Evolutionary conservation across 495 filamentous ascomycete species (phyloP), one percentile per base, ranked within the genome.

Genomic region (Penicillium paradoxum): DNA sequence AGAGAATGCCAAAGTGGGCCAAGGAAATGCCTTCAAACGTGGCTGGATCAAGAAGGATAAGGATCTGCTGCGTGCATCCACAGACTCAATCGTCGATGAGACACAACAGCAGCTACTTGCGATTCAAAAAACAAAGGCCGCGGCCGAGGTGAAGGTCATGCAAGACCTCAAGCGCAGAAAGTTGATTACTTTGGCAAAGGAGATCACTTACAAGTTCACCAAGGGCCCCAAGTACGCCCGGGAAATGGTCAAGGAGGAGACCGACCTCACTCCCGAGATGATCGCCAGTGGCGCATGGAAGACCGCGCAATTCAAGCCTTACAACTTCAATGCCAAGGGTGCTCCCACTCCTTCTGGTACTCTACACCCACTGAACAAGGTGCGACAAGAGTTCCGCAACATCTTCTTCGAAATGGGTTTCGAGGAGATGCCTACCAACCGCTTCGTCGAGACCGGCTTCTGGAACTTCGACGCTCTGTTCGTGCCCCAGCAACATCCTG

Each of bases 401-500:
- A 96, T 97, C 68, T 97, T 97, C 83, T 98, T 98, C 71, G 90
- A 95, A 41, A 78, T 78, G 75, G 75, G 75, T 30, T 78, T 78
- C 62, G 71, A 73, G 64, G 75, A 77, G 46, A 70, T 69, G 71
- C 67, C 72, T 17, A 76, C 70, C 56, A 73, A 72, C 59, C 85
- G 85, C 61, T 93, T 84, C 66, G 91, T 97, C 53, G 93, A 98
- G 75, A 91, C 90, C 18, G 91, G 91, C 34, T 96, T 97, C 84
- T 98, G 92, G 87, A 97, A 97, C 72, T 97, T 97, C 69, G 93
- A 97, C 59, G 84, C 91, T 37, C 91, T 98, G 51, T 97, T 90
- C 74, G 90, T 98, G 19, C 91, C 91, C 22, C 93, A 98, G 72
- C 92, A 97, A 79, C 93, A 97, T 68, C 93, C 92, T 29, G 91